Base-by-base conservation (phyloP, 202 grass and related monocot species). In the Hordeum pubiflorum region DNA sequence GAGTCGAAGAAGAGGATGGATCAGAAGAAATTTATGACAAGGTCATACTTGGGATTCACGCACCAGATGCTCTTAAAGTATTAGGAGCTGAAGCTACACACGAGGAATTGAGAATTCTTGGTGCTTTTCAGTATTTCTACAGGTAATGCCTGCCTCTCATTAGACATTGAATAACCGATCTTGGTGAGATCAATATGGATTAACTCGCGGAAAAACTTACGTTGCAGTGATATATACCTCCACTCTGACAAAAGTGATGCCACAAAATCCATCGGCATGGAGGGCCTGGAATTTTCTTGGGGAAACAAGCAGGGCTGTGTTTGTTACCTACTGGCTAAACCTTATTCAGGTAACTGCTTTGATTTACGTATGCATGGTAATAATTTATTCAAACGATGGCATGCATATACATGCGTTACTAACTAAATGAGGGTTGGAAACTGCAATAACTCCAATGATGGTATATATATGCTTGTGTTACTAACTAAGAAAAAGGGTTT, bases 291-390 rank as follows among this genome's bases (percentile, higher is more conserved):
- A 97, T 72, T 97, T 97, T 81, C 65, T 89, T 61, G 93, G 90
- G 13, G 85, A 81, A 7, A 91, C 84, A 10, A 74, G 55, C 10
- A 87, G 26, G 9, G 88, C 1, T 46, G 79, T 89, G 34, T 91
- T 77, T 72, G 75, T 97, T 72, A 97, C 94, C 67, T 97, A 93
- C 84, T 97, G 89, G 94, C 52, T 97, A 33, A 97, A 97, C 68
- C 20, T 93, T 17, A 85, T 97, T 81, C 91, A 97, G 91, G 94
- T 97, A 17, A 0, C 12, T 46, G 4, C 12, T 14, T 5, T 46
- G 43, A 46, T 46, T 46, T 44, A 4, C 12, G 11, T 14, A 46
- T 14, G 43, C 12, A 46, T 46, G 43, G 11, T 46, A 46, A 46
- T 33, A 33, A 33, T 4, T 5, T 5, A 33, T 33, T 4, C 0